phyloP scores from a whole-genome alignment of 2,329 filamentous ascomycete species.

The Fusarium avenaceum region DNA sequence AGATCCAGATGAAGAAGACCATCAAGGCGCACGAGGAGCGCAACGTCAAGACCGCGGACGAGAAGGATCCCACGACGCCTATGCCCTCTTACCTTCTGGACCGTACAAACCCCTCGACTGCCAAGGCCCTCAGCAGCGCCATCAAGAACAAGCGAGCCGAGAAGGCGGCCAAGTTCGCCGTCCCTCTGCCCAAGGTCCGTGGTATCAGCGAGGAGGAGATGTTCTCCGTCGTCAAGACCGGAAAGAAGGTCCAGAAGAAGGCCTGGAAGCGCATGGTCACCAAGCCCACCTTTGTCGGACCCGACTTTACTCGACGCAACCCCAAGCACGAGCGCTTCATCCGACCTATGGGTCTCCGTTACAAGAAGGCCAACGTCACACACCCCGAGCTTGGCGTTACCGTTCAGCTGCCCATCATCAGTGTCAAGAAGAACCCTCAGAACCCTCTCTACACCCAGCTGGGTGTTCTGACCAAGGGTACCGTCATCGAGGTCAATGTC shows the following conservation, averaged over 20 bases:
- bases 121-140: slow-evolving; percentile 81
- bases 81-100: slow-evolving; percentile 95
- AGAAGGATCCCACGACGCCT: slow-evolving; percentile 83
- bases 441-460: slow-evolving; percentile 93
- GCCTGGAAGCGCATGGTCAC: slow-evolving; percentile 78
- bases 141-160: slow-evolving; percentile 97
- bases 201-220: slow-evolving; percentile 95
- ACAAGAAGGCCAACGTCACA: slow-evolving; percentile 68
- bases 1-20: slow-evolving; percentile 96
- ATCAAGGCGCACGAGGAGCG: slow-evolving; percentile 97
- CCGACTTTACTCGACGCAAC: slow-evolving; percentile 88
- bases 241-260: slow-evolving; percentile 94
- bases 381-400: slow-evolving; percentile 88
- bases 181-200: slow-evolving; percentile 93
- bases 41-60: slow-evolving; percentile 89
- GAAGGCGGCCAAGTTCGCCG: slow-evolving; percentile 92
- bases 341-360: slow-evolving; percentile 63
- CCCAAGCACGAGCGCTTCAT: slow-evolving; percentile 79
- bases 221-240: slow-evolving; percentile 97
- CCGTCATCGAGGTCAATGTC: slow-evolving; percentile 88
- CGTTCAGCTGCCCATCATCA: slow-evolving; percentile 85
- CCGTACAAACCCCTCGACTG: slow-evolving; percentile 70
- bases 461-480: slow-evolving; percentile 89
- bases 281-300: slow-evolving; percentile 80
- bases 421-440: slow-evolving; percentile 77